Evolutionary conservation across 352 stramenopile genomes (phyloP).

Genomic region (Vaucheria bursata): DNA sequence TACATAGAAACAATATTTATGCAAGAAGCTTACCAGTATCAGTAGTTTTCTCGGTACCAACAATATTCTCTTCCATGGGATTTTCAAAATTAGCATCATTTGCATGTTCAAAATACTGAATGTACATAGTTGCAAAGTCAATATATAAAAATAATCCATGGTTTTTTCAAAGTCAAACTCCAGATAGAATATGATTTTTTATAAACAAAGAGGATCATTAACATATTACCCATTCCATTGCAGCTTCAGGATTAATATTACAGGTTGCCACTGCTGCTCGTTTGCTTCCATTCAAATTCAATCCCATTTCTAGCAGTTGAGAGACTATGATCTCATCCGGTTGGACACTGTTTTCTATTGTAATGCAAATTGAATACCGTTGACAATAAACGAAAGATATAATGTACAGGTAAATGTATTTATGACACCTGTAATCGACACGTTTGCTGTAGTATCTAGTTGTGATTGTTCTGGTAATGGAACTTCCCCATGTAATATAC

Average conservation of each 20-base stretch:
- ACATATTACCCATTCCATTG: slow-evolving; percentile 43
- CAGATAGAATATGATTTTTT: no score
- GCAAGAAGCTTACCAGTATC: no score
- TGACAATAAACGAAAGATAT: not conserved
- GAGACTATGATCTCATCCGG: slow-evolving; percentile 77
- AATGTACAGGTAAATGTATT: not conserved
- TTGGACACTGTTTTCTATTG: no score
- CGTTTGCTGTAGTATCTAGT: slow-evolving; percentile 18
- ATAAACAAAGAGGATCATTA: no score
- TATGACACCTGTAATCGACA: not conserved
- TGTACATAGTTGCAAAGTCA: no score
- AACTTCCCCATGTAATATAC: slow-evolving; percentile 68
- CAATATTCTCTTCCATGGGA: slow-evolving; percentile 54
- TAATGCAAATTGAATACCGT: not conserved
- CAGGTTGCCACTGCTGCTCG: slow-evolving; percentile 79
- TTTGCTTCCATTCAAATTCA: slow-evolving; percentile 93
- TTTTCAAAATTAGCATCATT: slow-evolving; percentile 94
- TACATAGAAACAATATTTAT: no score
- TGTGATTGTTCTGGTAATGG: slow-evolving; percentile 63
- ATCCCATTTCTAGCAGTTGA: slow-evolving; percentile 95
- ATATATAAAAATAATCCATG: slow-evolving; percentile 98
- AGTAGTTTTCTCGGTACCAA: not conserved
- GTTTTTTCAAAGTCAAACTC: no score
- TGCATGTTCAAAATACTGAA: slow-evolving; percentile 79
- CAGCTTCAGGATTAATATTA: slow-evolving; percentile 55